Evolutionary conservation across 176 grass and related monocot genomes (phyloP), one percentile per base, ranked within the genome.

Genomic region (Urochloa ruziziensis): DNA sequence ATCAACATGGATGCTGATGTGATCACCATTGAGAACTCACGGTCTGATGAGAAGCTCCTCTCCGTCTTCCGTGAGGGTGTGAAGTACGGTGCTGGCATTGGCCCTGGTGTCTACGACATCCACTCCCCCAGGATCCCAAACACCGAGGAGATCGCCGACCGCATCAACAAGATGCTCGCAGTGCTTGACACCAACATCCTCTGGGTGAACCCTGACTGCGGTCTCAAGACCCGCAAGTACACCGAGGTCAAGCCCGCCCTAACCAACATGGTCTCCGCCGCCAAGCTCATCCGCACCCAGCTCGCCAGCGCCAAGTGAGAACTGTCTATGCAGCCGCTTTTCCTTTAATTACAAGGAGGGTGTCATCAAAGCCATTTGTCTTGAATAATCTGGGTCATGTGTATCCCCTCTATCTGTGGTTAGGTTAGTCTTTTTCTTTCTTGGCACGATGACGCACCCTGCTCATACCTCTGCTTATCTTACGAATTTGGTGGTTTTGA

Each of bases 1-100:
- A 97, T 97, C 3, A 59, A 89, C 83, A 97, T 97, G 94, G 94
- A 97, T 0, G 94, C 94, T 1, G 94, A 97, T 37, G 94, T 97
- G 80, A 97, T 97, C 86, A 97, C 94, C 71, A 97, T 97, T 2
- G 94, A 97, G 94, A 97, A 97, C 85, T 97, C 94, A 0, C 92
- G 94, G 52, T 97, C 94, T 0, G 92, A 97, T 0, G 94, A 97
- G 90, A 97, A 97, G 88, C 84, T 97, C 1, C 94, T 97, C 1
- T 97, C 94, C 0, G 94, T 97, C 61, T 97, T 97, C 92, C 94
- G 92, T 0, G 94, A 94, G 57, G 94, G 94, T 9, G 92, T 97
- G 40, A 88, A 87, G 53, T 97, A 97, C 5, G 92, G 88, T 4
- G 92, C 94, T 0, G 94, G 94, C 57, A 97, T 97, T 3, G 94